Evolutionary conservation across 1,284 basidiomycete genomes (phyloP).

Genomic region (Irpex sp.): DNA sequence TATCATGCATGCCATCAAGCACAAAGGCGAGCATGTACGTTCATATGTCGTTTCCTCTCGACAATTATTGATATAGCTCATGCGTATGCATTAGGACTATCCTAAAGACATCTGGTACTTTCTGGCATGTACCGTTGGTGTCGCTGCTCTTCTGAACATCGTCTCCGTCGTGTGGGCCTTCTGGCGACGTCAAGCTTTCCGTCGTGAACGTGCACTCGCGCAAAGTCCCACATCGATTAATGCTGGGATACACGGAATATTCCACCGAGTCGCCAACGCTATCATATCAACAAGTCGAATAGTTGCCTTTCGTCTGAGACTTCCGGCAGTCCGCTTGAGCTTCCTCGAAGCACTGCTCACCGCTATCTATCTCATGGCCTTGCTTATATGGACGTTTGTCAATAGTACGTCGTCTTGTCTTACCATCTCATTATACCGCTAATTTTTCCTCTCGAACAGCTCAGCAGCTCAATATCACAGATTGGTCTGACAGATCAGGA

Average conservation of each 20-base stretch:
- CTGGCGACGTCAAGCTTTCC: conserved; percentile 10
- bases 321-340: conserved; percentile 23
- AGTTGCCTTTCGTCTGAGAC: conserved; percentile 23
- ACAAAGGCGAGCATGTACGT: conserved; percentile 5
- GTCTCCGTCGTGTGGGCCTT: conserved; percentile 21
- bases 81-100: conserved; percentile 16
- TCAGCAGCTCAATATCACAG: conserved; percentile 16
- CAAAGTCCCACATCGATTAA: background rate
- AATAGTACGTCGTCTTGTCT: conserved; percentile 20
- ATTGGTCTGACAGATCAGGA: conserved; percentile 29
- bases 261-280: conserved; percentile 21
- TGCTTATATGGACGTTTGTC: conserved; percentile 25
- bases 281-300: conserved; percentile 24
- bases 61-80: background rate
- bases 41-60: conserved; percentile 10
- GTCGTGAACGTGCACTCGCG: background rate
- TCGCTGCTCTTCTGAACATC: conserved; percentile 20
- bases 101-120: conserved; percentile 25
- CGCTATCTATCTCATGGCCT: conserved; percentile 21
- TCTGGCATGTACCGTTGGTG: conserved; percentile 16
- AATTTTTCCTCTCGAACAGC: conserved; percentile 10
- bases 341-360: conserved; percentile 22
- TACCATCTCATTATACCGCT: conserved; percentile 2
- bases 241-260: background rate
- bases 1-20: conserved; percentile 4